These are phyloP conservation scores for Torulaspora pretoriensis DNA, from an alignment of 1,139 yeast genomes.

Conservation along the genomic window DNA sequence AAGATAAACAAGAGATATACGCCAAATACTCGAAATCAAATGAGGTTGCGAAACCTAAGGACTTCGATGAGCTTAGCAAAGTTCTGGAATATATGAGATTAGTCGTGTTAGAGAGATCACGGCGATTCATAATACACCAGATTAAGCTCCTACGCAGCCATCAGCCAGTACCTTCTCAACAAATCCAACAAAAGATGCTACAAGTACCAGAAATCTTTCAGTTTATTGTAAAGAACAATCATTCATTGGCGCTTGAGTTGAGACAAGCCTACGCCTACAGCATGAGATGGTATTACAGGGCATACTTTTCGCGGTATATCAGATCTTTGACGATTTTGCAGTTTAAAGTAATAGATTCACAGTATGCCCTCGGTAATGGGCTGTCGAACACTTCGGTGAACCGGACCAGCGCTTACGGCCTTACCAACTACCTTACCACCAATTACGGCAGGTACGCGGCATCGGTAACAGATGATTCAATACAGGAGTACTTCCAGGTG, in stretches of 20 bases:
- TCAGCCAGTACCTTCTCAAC: conserved; percentile 57
- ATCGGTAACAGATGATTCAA: conserved; percentile 23
- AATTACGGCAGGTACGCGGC: conserved; percentile 21
- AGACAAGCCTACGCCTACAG: conserved; percentile 78
- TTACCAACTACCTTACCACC: conserved; percentile 27
- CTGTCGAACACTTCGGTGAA: conserved; percentile 23
- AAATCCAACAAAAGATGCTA: conserved; percentile 64
- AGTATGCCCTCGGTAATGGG: conserved; percentile 37
- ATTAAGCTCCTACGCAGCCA: conserved; percentile 60
- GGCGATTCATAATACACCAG: conserved; percentile 61
- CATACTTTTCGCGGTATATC: conserved; percentile 73
- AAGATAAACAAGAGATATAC: conserved; percentile 53
- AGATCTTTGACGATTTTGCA: conserved; percentile 67
- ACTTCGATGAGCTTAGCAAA: conserved; percentile 26
- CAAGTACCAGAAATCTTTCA: conserved; percentile 55
- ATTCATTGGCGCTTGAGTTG: conserved; percentile 69
- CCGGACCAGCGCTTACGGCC: conserved; percentile 21
- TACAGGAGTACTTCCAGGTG: conserved; percentile 50
- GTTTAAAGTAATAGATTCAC: conserved; percentile 49
- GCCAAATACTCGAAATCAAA: conserved; percentile 33
- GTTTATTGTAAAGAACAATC: conserved; percentile 54
- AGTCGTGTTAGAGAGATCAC: conserved; percentile 62
- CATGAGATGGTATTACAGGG: conserved; percentile 87
- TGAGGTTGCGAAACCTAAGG: conserved; percentile 27
- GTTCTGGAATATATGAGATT: conserved; percentile 38